Evolutionary conservation across 805 yeast genomes (phyloP), one percentile per base, ranked within the genome.

Genomic region (Wickerhamiella spandovensis): DNA sequence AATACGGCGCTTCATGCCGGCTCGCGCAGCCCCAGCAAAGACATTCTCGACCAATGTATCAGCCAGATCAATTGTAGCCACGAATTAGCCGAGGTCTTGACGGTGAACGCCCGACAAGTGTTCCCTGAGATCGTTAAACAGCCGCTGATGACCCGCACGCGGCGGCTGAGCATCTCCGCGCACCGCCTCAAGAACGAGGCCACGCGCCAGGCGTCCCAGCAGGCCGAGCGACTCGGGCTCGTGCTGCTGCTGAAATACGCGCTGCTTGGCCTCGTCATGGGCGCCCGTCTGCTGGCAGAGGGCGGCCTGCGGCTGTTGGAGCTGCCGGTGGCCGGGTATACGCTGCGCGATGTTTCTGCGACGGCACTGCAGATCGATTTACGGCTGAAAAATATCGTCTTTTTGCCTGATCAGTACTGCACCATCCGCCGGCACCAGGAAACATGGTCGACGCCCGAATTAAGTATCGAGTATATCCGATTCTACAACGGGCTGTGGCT

Each of bases 401-500:
- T 77, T 58, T 77, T 88, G 58, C 97, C 97, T 0, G 72, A 77
- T 1, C 97, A 89, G 61, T 85, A 83, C 58, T 62, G 78, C 46
- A 75, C 79, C 45, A 72, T 82, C 21, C 58, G 77, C 69, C 57
- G 62, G 54, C 49, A 64, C 54, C 59, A 69, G 56, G 57, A 64
- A 54, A 57, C 67, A 61, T 62, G 75, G 74, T 37, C 66, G 65
- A 58, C 63, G 58, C 56, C 66, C 1, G 61, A 58, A n/a, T 58
- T 64, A 48, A 81, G 70, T 67, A 68, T 62, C 54, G 76, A 61
- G 64, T 74, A 61, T 68, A 76, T 60, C 71, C 81, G 60, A 76
- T 77, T 90, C 53, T 87, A 86, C 69, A 94, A 94, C 60, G 81
- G 89, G 1, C 54, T 89, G 1, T 92, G 97, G 97, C 69, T 92